These are phyloP conservation scores for Lipomyces sp. DNA, from an alignment of 805 yeast genomes.

Conservation along the genomic window DNA sequence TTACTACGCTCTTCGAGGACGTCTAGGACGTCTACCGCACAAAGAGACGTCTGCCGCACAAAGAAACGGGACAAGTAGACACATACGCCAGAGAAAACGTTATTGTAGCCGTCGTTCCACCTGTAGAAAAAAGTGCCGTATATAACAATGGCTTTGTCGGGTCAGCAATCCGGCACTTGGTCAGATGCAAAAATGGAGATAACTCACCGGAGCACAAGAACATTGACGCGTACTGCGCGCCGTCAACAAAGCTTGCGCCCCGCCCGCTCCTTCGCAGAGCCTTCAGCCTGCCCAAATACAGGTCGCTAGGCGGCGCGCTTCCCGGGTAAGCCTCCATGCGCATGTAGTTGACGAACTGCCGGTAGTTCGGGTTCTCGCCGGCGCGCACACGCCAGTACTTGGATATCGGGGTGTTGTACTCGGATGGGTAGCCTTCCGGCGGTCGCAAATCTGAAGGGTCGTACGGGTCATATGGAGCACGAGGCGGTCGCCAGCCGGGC, in stretches of 20 bases:
- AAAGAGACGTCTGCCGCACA: background rate
- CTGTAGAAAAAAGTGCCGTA: conserved; percentile 70
- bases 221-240: conserved; percentile 23
- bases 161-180: conserved; percentile 51
- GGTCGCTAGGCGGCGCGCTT: conserved; percentile 59
- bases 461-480: conserved; percentile 81
- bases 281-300: conserved; percentile 77
- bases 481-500: conserved; percentile 74
- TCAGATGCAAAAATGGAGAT: conserved; percentile 18
- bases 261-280: conserved; percentile 58
- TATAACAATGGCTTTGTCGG: conserved; percentile 46
- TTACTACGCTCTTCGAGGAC: too few species aligned
- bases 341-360: conserved; percentile 58
- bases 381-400: conserved; percentile 24
- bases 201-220: conserved; percentile 16
- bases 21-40: too few species aligned
- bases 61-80: background rate
- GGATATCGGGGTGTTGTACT: conserved; percentile 40
- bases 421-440: conserved; percentile 82
- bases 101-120: conserved; percentile 83
- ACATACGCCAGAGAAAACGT: conserved; percentile 55
- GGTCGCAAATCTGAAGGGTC: conserved; percentile 76
- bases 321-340: conserved; percentile 71
- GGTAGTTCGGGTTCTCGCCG: conserved; percentile 23
- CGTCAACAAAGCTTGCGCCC: conserved; percentile 50